Evolutionary conservation across 306 rosid genomes (phyloP).

Genomic region (Carpinus fangiana): DNA sequence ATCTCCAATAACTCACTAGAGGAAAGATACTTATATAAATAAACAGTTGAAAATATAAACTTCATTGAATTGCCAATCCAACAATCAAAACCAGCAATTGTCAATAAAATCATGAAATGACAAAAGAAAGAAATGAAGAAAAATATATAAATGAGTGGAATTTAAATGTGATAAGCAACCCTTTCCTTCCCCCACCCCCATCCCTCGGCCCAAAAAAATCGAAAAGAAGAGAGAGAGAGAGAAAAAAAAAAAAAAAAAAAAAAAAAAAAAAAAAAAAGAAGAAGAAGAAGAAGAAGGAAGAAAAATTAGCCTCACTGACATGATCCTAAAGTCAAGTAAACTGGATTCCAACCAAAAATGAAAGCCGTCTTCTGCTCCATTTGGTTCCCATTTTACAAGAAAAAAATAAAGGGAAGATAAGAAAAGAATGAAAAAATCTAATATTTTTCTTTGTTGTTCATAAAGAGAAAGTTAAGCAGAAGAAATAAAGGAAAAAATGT

Average conservation of each 20-base stretch:
- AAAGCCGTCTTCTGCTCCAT: background rate
- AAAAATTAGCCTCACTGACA: too few species aligned
- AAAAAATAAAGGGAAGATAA: background rate
- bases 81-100: background rate
- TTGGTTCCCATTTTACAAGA: background rate
- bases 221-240: background rate
- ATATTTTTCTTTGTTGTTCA: background rate
- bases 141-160: background rate
- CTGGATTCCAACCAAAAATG: background rate
- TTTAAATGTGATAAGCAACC: background rate
- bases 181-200: too few species aligned
- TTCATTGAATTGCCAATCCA: background rate
- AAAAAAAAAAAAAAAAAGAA: background rate
- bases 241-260: too few species aligned
- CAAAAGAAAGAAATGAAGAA: background rate
- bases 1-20: background rate
- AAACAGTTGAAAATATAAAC: background rate
- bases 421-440: background rate
- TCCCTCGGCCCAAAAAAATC: background rate
- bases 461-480: background rate
- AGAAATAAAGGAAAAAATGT: too few species aligned
- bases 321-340: too few species aligned
- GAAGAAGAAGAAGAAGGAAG: background rate
- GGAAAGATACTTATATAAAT: background rate
- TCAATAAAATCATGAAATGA: background rate